Evolutionary conservation across 2,329 filamentous ascomycete genomes (phyloP), one percentile per base, ranked within the genome.

Genomic region (Apiospora pterosperma): DNA sequence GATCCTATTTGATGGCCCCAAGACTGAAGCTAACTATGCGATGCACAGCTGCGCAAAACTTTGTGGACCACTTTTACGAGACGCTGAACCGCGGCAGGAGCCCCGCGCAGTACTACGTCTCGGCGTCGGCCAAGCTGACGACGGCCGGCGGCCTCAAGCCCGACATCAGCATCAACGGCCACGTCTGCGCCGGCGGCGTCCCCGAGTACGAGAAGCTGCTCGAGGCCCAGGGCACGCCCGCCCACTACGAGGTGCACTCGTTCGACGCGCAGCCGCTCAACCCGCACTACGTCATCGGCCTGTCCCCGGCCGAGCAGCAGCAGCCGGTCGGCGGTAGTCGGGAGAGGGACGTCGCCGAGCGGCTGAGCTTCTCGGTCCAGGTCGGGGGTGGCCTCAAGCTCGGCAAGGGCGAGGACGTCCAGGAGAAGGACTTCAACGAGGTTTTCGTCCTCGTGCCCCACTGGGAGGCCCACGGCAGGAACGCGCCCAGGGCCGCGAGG

Each of bases 181-280:
- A 88, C 59, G 77, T 86, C 2, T 80, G 92, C 41, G 77, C 84
- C 44, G 44, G 44, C 5, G 84, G 87, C 64, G 89, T 89, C 0
- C 79, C 81, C 61, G 88, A 88, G 55, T 90, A 93, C 71, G 87
- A 90, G 70, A 83, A 84, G 21, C 84, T 93, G 34, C 91, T 93
- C 69, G 83, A 88, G 64, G 84, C 84, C 6, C 87, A 93, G 62
- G 70, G 71, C 63, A 10, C 14, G 19, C 66, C 64, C 38, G 59
- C 64, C 61, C 59, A 66, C 41, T 96, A 92, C 78, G 91, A 95
- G 64, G 83, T 93, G 63, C 89, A 92, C 73, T 88, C 88, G 16
- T 88, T 90, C 70, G 92, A 97, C 77, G 89, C 88, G 65, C 92
- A 96, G 69, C 87, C 93, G 59, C 80, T 95, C 72, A 96, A 95